Conservation (phyloP, 2,329 filamentous ascomycete genomes). For the Colletotrichum salicis region DNA sequence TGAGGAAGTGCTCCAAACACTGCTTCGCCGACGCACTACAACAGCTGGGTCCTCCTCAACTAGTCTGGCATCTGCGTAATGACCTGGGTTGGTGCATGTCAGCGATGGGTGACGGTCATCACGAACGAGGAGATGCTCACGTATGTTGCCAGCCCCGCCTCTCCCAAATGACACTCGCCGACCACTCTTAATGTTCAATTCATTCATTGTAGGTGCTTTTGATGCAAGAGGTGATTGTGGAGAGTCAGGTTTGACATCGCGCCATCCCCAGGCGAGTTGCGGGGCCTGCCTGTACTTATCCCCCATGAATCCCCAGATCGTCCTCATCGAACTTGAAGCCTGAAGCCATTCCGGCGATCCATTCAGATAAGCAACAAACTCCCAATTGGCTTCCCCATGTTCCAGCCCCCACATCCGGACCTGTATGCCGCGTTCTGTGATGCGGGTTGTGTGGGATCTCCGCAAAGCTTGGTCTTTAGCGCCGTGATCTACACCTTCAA, state of each 20-base stretch:
- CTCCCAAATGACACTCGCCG: slow-evolving; percentile 14
- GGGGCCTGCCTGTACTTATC: background rate
- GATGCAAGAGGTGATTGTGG: background rate
- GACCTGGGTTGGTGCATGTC: slow-evolving; percentile 1
- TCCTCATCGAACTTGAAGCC: too few relatives aligned
- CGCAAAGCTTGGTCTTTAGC: slow-evolving; percentile 14
- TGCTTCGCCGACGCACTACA: slow-evolving; percentile 1
- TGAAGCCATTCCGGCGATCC: background rate
- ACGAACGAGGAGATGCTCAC: background rate
- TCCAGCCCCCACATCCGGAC: background rate
- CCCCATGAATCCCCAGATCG: background rate
- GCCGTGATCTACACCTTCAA: slow-evolving; percentile 3
- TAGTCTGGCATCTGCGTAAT: slow-evolving; percentile 10
- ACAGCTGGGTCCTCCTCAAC: background rate
- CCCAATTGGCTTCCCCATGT: background rate
- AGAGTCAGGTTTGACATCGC: background rate
- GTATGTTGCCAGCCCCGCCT: slow-evolving; percentile 26
- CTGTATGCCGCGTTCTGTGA: background rate
- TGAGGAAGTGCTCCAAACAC: slow-evolving; percentile 13
- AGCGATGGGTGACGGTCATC: background rate
- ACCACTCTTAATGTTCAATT: slow-evolving; percentile 9
- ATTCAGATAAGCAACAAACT: background rate
- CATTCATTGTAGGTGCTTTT: slow-evolving; percentile 6
- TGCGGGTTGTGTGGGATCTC: background rate
- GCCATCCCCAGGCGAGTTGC: too few relatives aligned